Percentiles rank a stretch among this genome's conserved stretches.
phyloP scores from a whole-genome alignment of 2,329 filamentous ascomycete species.

The Ceratocystis diversiconidia region DNA sequence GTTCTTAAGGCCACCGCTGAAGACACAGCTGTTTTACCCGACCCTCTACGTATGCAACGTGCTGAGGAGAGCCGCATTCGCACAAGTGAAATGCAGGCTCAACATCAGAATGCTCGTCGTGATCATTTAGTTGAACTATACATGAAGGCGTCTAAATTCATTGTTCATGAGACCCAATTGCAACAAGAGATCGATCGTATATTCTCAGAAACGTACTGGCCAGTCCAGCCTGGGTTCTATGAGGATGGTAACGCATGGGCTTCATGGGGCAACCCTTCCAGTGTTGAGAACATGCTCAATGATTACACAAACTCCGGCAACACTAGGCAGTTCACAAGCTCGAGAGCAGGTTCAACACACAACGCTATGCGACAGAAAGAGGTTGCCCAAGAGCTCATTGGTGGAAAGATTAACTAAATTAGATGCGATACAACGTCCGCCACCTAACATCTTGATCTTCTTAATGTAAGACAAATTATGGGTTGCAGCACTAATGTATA shows the following conservation, averaged over 20 bases:
- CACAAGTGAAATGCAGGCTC: constrained; percentile 31
- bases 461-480: neutral
- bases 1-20: constrained; percentile 39
- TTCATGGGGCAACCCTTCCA: constrained; percentile 31
- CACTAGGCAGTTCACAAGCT: neutral
- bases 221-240: constrained; percentile 23
- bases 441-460: constrained; percentile 2
- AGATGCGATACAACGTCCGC: constrained; percentile 17
- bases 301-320: constrained; percentile 19
- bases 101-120: constrained; percentile 45
- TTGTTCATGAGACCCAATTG: constrained; percentile 67
- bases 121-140: constrained; percentile 77
- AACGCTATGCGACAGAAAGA: constrained; percentile 39
- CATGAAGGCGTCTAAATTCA: constrained; percentile 75
- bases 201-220: constrained; percentile 54
- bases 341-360: constrained; percentile 13
- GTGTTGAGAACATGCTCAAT: constrained; percentile 33
- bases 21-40: constrained; percentile 39
- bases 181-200: constrained; percentile 55
- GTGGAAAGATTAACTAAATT: constrained; percentile 37
- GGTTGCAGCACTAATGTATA: neutral
- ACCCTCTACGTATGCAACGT: constrained; percentile 47
- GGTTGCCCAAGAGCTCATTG: constrained; percentile 45
- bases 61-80: constrained; percentile 31
- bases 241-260: constrained; percentile 40